A percentile compares a stretch with the other conserved stretches of the same genome.
phyloP scores from a whole-genome alignment of 371 early-diverging fungal genomes.

The Lichtheimia corymbifera region DNA sequence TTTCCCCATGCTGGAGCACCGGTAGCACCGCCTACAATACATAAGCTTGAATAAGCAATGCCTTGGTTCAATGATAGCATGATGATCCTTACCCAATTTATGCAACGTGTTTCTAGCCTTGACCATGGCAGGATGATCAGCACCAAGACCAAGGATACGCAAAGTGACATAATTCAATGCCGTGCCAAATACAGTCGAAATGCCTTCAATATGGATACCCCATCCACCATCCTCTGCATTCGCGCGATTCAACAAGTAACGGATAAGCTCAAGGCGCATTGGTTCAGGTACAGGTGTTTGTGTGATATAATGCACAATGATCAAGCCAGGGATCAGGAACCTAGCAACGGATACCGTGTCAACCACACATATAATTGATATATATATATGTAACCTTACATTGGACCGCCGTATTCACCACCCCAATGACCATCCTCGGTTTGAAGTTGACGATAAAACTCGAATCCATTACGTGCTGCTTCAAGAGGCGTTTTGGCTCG shows the following conservation, averaged over 20 bases:
- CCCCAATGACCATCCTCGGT: constrained; percentile 97
- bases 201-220: constrained; percentile 95
- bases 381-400: constrained; percentile 37
- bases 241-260: constrained; percentile 85
- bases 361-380: neutral
- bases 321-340: constrained; percentile 90
- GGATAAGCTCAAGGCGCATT: constrained; percentile 77
- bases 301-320: constrained; percentile 86
- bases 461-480: constrained; percentile 85
- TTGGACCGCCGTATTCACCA: constrained; percentile 96
- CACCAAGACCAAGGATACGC: constrained; percentile 85
- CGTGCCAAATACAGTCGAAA: constrained; percentile 94
- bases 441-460: constrained; percentile 85
- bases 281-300: constrained; percentile 62
- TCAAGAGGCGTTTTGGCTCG: constrained; percentile 69
- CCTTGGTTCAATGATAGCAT: neutral
- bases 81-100: constrained; percentile 58
- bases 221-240: constrained; percentile 91
- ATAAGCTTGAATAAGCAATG: no score
- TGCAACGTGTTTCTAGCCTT: constrained; percentile 87
- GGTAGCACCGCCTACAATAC: constrained; percentile 69
- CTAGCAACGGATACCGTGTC: constrained; percentile 15
- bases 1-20: constrained; percentile 97
- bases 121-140: constrained; percentile 85
- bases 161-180: constrained; percentile 90